Evolutionary conservation across 331 rosid species (phyloP).

Genomic region (Spiraea crenata): DNA sequence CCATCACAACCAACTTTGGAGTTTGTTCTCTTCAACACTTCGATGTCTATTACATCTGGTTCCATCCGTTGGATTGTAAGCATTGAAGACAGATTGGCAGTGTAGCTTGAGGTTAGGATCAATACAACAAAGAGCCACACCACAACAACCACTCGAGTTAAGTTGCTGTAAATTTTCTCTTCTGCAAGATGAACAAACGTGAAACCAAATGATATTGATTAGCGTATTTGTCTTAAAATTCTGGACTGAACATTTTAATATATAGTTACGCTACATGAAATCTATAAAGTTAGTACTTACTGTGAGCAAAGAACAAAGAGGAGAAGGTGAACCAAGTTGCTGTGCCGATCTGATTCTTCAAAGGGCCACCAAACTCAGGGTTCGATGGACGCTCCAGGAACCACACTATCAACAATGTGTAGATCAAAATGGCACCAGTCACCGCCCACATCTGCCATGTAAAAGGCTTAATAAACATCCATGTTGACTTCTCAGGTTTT

Average conservation of each 20-base stretch:
- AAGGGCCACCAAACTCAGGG: conserved; percentile 45
- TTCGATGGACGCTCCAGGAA: conserved; percentile 41
- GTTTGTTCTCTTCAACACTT: conserved; percentile 36
- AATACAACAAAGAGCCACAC: conserved; percentile 55
- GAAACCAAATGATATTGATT: background rate
- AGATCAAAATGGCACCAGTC: conserved; percentile 28
- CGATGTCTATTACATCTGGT: conserved; percentile 32
- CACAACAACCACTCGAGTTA: conserved; percentile 41
- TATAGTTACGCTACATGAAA: background rate
- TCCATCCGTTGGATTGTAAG: conserved; percentile 45
- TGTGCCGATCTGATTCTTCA: conserved; percentile 46
- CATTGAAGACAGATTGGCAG: conserved; percentile 68
- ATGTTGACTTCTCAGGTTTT: conserved; percentile 33
- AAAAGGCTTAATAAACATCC: conserved; percentile 56
- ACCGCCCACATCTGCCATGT: conserved; percentile 52
- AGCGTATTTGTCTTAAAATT: background rate
- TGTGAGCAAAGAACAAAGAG: conserved; percentile 64
- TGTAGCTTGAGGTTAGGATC: conserved; percentile 56
- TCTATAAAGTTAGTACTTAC: conserved; percentile 37
- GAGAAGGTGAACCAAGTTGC: conserved; percentile 66
- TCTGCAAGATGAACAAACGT: conserved; percentile 28
- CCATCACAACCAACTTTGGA: conserved; percentile 51
- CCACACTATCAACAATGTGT: conserved; percentile 59
- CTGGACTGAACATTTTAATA: background rate
- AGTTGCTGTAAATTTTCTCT: conserved; percentile 37